phyloP scores from a whole-genome alignment of 108 stramenopile genomes.

The Nitzschia sp. region DNA sequence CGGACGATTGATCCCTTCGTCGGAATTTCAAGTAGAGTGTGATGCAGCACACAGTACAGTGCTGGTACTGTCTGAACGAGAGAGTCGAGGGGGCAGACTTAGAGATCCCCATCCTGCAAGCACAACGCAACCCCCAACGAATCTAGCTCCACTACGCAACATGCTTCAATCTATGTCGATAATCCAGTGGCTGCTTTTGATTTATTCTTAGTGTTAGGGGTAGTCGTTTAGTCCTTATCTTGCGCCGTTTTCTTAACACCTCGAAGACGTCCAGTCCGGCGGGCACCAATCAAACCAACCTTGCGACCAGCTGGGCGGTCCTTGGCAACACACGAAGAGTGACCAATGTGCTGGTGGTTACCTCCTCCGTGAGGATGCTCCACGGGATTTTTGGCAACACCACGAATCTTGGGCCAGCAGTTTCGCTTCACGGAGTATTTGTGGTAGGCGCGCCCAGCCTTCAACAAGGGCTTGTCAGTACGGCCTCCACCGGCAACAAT shows the following conservation, averaged over 20 bases:
- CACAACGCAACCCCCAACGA: too few relatives aligned
- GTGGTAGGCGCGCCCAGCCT: constrained; percentile 99
- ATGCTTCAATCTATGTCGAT: too few relatives aligned
- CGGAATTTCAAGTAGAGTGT: too few relatives aligned
- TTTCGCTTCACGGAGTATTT: constrained; percentile 99
- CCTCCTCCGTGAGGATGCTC: constrained; percentile 99
- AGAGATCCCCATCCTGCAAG: too few relatives aligned
- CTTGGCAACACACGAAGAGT: constrained; percentile 89
- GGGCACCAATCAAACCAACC: constrained; percentile 98
- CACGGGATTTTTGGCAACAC: constrained; percentile 99
- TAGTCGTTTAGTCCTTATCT: constrained; percentile 85
- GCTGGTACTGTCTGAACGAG: too few relatives aligned
- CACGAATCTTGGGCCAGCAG: constrained; percentile 99
- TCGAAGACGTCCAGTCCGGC: constrained; percentile 98
- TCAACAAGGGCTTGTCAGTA: constrained; percentile 99
- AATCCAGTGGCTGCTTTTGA: too few relatives aligned
- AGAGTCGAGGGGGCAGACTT: too few relatives aligned
- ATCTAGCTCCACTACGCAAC: too few relatives aligned
- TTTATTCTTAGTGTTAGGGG: too few relatives aligned
- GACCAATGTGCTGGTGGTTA: constrained; percentile 99
- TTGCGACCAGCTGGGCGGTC: constrained; percentile 96
- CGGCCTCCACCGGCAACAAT: constrained; percentile 99
- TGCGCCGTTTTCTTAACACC: constrained; percentile 95
- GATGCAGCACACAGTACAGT: too few relatives aligned
- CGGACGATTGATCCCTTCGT: too few relatives aligned